Conservation (phyloP, 306 rosid genomes). For the Oemleria cerasiformis region DNA sequence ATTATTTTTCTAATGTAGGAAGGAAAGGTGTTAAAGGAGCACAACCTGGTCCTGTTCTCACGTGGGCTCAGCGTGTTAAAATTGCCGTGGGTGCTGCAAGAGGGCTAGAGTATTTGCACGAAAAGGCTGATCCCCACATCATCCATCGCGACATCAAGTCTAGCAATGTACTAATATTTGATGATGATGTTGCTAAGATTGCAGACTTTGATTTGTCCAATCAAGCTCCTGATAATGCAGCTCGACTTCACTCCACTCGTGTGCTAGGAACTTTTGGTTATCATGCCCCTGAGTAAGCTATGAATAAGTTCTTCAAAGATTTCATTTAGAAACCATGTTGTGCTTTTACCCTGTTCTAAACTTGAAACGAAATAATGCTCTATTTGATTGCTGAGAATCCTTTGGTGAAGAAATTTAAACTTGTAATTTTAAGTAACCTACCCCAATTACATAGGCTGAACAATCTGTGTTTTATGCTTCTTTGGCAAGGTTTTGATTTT, state of each 20-base stretch:
- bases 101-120: conserved; percentile 91
- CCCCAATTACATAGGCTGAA: conserved; percentile 3
- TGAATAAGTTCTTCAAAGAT: conserved; percentile 3
- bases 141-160: conserved; percentile 88
- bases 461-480: not conserved
- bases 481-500: not conserved
- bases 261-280: conserved; percentile 94
- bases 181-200: conserved; percentile 81
- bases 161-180: conserved; percentile 82
- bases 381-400: conserved; percentile 10
- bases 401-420: conserved; percentile 17
- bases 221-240: conserved; percentile 97
- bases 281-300: conserved; percentile 93
- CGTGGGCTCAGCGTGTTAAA: conserved; percentile 89
- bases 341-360: not conserved
- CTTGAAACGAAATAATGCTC: not conserved
- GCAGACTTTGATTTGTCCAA: conserved; percentile 94
- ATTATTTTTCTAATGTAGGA: conserved; percentile 43
- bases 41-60: conserved; percentile 87
- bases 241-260: conserved; percentile 93
- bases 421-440: conserved; percentile 2
- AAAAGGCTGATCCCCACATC: conserved; percentile 74
- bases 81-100: conserved; percentile 92
- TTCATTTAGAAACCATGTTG: not conserved
- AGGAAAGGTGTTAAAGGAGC: conserved; percentile 94